A percentile compares a stretch with the other conserved stretches of the same genome.
Conservation (phyloP, 495 filamentous ascomycete genomes). For the Xylaria venustula region DNA sequence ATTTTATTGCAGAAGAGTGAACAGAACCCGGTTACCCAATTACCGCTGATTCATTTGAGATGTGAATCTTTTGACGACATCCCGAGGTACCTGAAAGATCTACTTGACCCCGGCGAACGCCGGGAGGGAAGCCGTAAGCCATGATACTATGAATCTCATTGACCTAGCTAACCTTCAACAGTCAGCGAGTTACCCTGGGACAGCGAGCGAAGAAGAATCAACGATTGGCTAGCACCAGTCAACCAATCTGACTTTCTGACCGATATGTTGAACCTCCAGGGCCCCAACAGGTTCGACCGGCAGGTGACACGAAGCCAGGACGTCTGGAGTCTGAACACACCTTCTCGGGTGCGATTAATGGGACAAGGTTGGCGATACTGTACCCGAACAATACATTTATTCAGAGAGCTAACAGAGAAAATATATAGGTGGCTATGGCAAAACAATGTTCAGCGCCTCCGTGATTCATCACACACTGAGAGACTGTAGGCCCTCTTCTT, state of each 20-base stretch:
- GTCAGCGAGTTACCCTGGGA: not conserved
- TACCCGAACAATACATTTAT: not conserved
- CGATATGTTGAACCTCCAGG: constrained; percentile 2
- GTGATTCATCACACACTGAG: not conserved
- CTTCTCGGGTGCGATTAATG: not conserved
- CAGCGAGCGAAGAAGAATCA: not conserved
- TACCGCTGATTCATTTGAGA: not conserved
- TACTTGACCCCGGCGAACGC: not conserved
- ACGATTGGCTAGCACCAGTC: not conserved
- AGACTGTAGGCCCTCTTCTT: not conserved
- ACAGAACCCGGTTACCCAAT: not conserved
- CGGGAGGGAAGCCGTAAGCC: not conserved
- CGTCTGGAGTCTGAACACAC: not conserved
- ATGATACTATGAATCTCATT: no score
- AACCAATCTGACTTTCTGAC: not conserved
- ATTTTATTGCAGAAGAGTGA: not conserved
- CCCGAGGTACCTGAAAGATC: not conserved
- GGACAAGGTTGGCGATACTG: not conserved
- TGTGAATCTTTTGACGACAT: not conserved
- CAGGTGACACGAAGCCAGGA: not conserved
- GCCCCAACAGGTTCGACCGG: constrained; percentile 1
- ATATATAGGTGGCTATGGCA: not conserved
- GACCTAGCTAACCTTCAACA: not conserved
- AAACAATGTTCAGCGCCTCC: constrained; percentile 1
- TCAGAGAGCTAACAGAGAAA: not conserved